Percentiles rank a stretch among this genome's conserved stretches.
These are phyloP conservation scores for Lecanicillium sp. DNA, from an alignment of 2,329 filamentous ascomycete genomes.

Conservation along the genomic window DNA sequence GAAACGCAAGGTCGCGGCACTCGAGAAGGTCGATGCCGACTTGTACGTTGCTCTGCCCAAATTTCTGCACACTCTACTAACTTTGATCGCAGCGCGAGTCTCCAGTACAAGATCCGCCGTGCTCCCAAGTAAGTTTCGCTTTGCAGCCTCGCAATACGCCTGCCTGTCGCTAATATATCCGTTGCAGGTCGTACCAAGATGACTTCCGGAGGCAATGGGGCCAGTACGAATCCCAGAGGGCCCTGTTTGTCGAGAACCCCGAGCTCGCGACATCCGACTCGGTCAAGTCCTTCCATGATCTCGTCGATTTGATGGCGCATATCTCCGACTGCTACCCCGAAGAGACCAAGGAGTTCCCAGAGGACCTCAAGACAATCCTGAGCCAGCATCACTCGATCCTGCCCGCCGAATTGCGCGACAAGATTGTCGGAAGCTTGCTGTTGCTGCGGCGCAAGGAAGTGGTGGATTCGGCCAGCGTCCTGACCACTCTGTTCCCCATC, in stretches of 20 bases:
- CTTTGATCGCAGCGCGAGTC: conserved; percentile 53
- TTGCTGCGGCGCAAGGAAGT: conserved; percentile 86
- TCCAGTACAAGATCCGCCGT: conserved; percentile 85
- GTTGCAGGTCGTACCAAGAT: conserved; percentile 69
- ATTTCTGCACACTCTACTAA: conserved; percentile 17
- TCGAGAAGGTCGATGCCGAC: conserved; percentile 93
- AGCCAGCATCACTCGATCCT: conserved; percentile 74
- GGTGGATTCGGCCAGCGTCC: conserved; percentile 72
- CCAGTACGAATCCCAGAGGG: conserved; percentile 84
- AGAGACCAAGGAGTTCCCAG: conserved; percentile 67
- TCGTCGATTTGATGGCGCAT: conserved; percentile 90
- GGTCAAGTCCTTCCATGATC: conserved; percentile 76
- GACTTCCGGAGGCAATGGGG: conserved; percentile 84
- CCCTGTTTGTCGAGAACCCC: conserved; percentile 84
- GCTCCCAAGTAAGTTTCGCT: conserved; percentile 60
- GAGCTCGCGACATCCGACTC: conserved; percentile 69
- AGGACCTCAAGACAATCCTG: conserved; percentile 74
- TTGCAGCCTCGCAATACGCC: neutral
- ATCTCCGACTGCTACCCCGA: conserved; percentile 88
- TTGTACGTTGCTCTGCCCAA: conserved; percentile 40
- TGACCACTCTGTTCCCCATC: conserved; percentile 92
- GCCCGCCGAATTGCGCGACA: conserved; percentile 81
- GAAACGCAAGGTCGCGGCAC: conserved; percentile 82
- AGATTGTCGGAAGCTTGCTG: conserved; percentile 85
- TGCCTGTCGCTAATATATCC: no score